phyloP scores from a whole-genome alignment of 768 basidiomycete genomes.

The Xanthoconium stramineum region DNA sequence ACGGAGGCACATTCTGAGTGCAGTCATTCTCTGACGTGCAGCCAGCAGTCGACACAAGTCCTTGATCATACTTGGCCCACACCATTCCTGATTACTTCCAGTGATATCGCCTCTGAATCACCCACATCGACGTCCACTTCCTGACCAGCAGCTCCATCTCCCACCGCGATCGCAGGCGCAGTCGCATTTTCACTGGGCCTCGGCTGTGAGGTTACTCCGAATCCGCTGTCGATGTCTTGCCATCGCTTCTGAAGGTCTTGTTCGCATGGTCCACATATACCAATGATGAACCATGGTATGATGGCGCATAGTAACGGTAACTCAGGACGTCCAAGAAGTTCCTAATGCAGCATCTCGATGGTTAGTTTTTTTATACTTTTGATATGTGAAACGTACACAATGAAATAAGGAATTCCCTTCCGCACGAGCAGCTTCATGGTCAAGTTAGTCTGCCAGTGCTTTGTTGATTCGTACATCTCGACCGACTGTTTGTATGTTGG shows the following conservation, averaged over 20 bases:
- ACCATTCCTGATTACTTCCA: neutral
- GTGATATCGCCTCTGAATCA: neutral
- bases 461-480: neutral
- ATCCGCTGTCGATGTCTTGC: too few relatives aligned
- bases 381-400: neutral
- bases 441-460: too few relatives aligned
- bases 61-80: neutral
- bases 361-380: neutral
- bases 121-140: too few relatives aligned
- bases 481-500: neutral
- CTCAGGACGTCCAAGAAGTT: too few relatives aligned
- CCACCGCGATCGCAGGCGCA: neutral
- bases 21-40: too few relatives aligned
- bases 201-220: neutral
- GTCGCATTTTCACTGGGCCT: neutral
- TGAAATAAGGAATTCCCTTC: neutral
- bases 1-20: neutral
- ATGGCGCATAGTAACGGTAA: too few relatives aligned
- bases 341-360: neutral
- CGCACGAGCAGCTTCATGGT: neutral
- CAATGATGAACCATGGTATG: neutral
- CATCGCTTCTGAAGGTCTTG: neutral
- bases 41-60: neutral
- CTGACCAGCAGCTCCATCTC: neutral
- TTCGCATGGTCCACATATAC: too few relatives aligned